A percentile compares a stretch with the other conserved stretches of the same genome.
Evolutionary conservation across 129 eudicot genomes (phyloP).

Genomic region (Centrapalus pauciflorus): DNA sequence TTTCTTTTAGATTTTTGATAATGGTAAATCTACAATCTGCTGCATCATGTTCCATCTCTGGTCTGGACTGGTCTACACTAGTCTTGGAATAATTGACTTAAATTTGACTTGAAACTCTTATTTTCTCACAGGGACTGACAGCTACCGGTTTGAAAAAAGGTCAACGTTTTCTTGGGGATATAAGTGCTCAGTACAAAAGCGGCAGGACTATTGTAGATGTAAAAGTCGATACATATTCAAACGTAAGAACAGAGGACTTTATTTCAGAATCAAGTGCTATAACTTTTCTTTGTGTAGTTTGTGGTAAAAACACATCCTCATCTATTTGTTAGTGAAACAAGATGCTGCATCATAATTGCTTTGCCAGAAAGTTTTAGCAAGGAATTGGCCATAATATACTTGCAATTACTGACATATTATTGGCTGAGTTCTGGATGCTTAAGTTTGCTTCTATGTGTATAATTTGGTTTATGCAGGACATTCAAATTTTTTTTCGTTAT

Average conservation of each 20-base stretch:
- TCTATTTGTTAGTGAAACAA: background rate
- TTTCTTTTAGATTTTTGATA: background rate
- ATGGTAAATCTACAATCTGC: background rate
- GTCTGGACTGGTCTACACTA: too few species aligned
- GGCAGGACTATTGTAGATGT: slow-evolving; percentile 77
- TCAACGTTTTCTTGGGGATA: slow-evolving; percentile 74
- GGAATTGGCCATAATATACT: background rate
- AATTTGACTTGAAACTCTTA: background rate
- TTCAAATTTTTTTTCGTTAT: slow-evolving; percentile 11
- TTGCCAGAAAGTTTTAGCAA: background rate
- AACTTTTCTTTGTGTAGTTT: background rate
- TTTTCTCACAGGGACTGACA: slow-evolving; percentile 59
- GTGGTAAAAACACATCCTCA: background rate
- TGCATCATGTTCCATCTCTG: background rate
- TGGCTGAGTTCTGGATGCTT: background rate
- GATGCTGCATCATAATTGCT: background rate
- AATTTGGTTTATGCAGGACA: background rate
- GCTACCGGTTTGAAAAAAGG: slow-evolving; percentile 86
- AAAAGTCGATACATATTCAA: slow-evolving; percentile 87
- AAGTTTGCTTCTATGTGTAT: background rate
- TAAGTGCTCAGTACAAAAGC: slow-evolving; percentile 68
- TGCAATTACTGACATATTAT: background rate
- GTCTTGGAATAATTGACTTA: background rate
- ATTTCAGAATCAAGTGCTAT: slow-evolving; percentile 1
- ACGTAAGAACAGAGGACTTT: slow-evolving; percentile 43